These are phyloP conservation scores for Heliosperma pusillum DNA, from an alignment of 148 eudicot species.

Conservation along the genomic window DNA sequence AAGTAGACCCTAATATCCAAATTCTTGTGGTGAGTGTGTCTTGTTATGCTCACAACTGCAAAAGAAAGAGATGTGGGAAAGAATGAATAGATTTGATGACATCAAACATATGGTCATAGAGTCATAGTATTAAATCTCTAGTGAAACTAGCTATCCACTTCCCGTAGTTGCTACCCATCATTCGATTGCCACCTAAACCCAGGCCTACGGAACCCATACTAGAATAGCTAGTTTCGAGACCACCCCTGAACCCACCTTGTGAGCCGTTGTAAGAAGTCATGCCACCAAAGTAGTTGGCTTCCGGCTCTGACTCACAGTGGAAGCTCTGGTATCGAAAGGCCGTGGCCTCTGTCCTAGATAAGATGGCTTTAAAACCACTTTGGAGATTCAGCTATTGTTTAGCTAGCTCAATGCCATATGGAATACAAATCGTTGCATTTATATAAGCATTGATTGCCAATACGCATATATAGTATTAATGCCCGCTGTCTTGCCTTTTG, in stretches of 20 bases:
- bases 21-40: background rate
- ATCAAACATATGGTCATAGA: background rate
- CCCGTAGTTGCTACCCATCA: background rate
- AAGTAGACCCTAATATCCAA: background rate
- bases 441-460: too few relatives aligned
- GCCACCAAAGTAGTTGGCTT: slow-evolving; percentile 16
- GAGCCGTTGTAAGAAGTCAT: slow-evolving; percentile 21
- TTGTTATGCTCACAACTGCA: slow-evolving; percentile 28
- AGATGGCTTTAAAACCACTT: background rate
- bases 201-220: slow-evolving; percentile 19
- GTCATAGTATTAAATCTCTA: too few relatives aligned
- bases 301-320: slow-evolving; percentile 24
- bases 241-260: slow-evolving; percentile 18
- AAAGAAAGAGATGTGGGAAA: slow-evolving; percentile 6
- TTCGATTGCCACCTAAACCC: slow-evolving; percentile 11
- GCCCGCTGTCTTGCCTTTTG: background rate
- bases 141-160: too few relatives aligned
- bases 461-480: slow-evolving; percentile 16
- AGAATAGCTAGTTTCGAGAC: slow-evolving; percentile 18
- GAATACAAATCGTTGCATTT: slow-evolving; percentile 9
- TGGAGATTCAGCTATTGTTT: slow-evolving; percentile 4
- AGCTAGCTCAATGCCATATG: slow-evolving; percentile 8
- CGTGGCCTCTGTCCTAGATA: slow-evolving; percentile 7
- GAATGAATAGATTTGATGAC: background rate
- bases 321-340: slow-evolving; percentile 25